These are phyloP conservation scores for Lepiota venenata DNA, from an alignment of 768 basidiomycete genomes.

Conservation along the genomic window DNA sequence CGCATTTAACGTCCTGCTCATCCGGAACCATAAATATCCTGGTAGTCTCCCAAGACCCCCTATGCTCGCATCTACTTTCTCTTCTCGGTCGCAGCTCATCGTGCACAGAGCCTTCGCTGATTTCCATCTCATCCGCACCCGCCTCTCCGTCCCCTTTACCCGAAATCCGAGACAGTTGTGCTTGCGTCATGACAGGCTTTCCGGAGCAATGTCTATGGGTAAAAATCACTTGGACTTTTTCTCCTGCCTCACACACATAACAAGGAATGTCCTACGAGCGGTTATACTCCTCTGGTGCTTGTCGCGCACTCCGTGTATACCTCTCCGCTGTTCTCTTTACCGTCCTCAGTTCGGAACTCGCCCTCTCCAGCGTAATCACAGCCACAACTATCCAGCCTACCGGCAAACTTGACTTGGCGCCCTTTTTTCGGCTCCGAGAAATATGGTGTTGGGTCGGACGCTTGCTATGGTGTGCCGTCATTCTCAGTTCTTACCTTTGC, in stretches of 20 bases:
- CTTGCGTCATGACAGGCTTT: conserved; percentile 71
- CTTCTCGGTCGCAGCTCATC: conserved; percentile 22
- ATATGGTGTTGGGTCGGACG: conserved; percentile 86
- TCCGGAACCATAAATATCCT: conserved; percentile 56
- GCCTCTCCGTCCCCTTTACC: conserved; percentile 38
- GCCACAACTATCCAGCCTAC: conserved; percentile 16
- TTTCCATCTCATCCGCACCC: conserved; percentile 50
- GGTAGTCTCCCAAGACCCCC: conserved; percentile 26
- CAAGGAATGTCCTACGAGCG: conserved; percentile 78
- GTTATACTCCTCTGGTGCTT: conserved; percentile 43
- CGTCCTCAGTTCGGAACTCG: conserved; percentile 44
- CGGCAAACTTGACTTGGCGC: conserved; percentile 40
- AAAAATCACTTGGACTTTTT: neutral
- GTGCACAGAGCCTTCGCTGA: conserved; percentile 35
- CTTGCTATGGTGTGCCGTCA: conserved; percentile 78
- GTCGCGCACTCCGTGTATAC: conserved; percentile 57
- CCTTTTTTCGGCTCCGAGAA: conserved; percentile 72
- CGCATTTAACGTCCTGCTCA: conserved; percentile 51
- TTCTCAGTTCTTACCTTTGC: conserved; percentile 52
- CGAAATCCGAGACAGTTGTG: conserved; percentile 65
- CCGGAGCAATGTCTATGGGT: conserved; percentile 78
- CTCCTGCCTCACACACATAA: conserved; percentile 1
- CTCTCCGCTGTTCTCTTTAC: conserved; percentile 50
- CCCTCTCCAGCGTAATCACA: conserved; percentile 20
- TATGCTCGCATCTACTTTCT: conserved; percentile 31